Evolutionary conservation across 2,329 filamentous ascomycete species (phyloP), one percentile per base, ranked within the genome.

Genomic region (Colletotrichum filicis): DNA sequence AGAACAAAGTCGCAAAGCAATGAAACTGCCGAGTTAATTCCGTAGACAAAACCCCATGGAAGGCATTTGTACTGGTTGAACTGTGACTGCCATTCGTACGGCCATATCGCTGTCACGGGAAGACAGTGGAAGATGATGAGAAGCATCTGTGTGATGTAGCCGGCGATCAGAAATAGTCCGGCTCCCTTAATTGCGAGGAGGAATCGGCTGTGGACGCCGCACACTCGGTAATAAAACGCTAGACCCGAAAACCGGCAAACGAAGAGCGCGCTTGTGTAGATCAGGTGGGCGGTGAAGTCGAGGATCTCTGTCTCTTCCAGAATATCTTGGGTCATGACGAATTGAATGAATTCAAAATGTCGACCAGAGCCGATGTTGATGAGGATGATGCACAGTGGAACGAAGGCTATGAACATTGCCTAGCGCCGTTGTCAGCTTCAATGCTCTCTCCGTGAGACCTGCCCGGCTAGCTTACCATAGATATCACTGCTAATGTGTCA

Each of bases 101-200:
- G 87, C 87, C 87, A 89, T 2, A 86, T 77, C 0, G 82, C 85
- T 0, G 87, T 89, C 0, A 88, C 85, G 0, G 87, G 87, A 1
- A 76, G 77, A 71, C 87, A 89, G 77, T 89, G 87, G 73, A 89
- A 87, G 68, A 89, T 80, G 60, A 89, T 79, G 2, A 89, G 81
- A 30, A 87, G 81, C 14, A 89, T 79, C 69, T 89, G 87, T 0
- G 86, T 83, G 1, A 89, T 71, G 61, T 82, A 88, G 0, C 83
- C 85, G 7, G 79, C 82, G 42, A 84, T 74, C 24, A 88, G 76
- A 42, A 85, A 73, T 3, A 76, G 81, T 24, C 80, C 79, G 1
- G 83, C 79, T 19, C 81, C 64, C 37, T 77, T 79, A 58, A 87
- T 85, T 5, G 80, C 75, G 4, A 81, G 66, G 5, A 77, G 77